Conservation (phyloP, 2,329 filamentous ascomycete species). For the Plenodomus tracheiphilus region DNA sequence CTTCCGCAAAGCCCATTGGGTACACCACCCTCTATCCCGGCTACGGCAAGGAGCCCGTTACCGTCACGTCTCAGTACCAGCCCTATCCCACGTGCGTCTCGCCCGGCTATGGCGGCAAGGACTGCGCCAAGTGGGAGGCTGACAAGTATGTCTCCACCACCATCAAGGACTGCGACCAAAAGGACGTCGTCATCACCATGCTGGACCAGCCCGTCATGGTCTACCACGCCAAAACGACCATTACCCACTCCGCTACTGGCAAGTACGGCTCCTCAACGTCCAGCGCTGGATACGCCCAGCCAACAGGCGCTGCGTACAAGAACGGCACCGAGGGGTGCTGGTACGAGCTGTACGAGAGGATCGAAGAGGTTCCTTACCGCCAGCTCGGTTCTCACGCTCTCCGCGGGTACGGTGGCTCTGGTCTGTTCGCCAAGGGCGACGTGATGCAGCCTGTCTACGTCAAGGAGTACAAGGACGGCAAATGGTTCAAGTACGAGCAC, state of each 20-base stretch:
- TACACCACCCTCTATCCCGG: slow-evolving; percentile 36
- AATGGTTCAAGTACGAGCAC: slow-evolving; percentile 30
- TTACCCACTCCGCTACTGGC: slow-evolving; percentile 21
- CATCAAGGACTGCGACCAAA: slow-evolving; percentile 30
- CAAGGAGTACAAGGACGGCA: slow-evolving; percentile 36
- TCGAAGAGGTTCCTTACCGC: slow-evolving; percentile 31
- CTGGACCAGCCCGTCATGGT: slow-evolving; percentile 31
- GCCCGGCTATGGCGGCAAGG: slow-evolving; percentile 16
- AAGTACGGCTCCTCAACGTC: slow-evolving; percentile 7
- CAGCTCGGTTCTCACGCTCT: slow-evolving; percentile 34
- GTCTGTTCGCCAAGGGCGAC: slow-evolving; percentile 27
- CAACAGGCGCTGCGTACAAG: slow-evolving; percentile 13
- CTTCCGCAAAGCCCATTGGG: slow-evolving; percentile 16
- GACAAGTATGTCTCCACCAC: slow-evolving; percentile 34
- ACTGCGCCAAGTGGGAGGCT: slow-evolving; percentile 23
- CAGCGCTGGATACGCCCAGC: slow-evolving; percentile 15
- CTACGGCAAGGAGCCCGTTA: slow-evolving; percentile 29
- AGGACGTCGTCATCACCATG: slow-evolving; percentile 30
- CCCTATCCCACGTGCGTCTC: slow-evolving; percentile 34
- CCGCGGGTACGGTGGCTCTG: slow-evolving; percentile 33
- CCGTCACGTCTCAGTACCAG: slow-evolving; percentile 39
- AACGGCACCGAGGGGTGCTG: slow-evolving; percentile 22
- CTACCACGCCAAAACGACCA: slow-evolving; percentile 33
- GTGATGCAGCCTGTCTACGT: slow-evolving; percentile 30
- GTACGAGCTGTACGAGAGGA: slow-evolving; percentile 38